phyloP scores from a whole-genome alignment of 495 filamentous ascomycete species.

The Cercophora sp. region DNA sequence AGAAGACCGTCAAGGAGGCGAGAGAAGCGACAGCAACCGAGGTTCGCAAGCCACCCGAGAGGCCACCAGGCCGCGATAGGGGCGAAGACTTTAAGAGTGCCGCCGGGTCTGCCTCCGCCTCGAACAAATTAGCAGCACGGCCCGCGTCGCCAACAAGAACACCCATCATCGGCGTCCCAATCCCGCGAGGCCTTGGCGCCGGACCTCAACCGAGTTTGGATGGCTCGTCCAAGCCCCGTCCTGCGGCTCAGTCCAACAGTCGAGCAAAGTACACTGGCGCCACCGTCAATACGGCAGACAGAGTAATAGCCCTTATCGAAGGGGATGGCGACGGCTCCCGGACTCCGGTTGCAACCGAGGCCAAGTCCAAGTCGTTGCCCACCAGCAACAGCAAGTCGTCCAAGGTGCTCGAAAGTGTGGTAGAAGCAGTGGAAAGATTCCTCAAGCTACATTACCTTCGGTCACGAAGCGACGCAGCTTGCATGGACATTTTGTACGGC shows the following conservation, averaged over 20 bases:
- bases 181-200: neutral
- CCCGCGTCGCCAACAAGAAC: neutral
- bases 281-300: neutral
- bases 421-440: conserved; percentile 15
- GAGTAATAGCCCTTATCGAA: neutral
- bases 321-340: neutral
- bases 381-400: conserved; percentile 6
- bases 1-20: conserved; percentile 10
- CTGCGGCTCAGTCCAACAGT: neutral
- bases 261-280: conserved; percentile 1
- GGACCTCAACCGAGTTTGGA: neutral
- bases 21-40: conserved; percentile 7
- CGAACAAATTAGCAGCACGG: conserved; percentile 3
- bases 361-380: conserved; percentile 3
- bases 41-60: conserved; percentile 1
- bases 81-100: conserved; percentile 1
- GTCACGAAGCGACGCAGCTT: conserved; percentile 18
- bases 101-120: neutral
- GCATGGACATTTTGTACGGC: conserved; percentile 24
- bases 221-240: neutral
- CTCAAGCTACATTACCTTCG: conserved; percentile 28
- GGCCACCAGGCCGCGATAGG: neutral
- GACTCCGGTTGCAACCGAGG: neutral
- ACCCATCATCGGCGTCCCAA: neutral
- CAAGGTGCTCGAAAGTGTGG: conserved; percentile 10